These are phyloP conservation scores for Fusarium xyrophilum DNA, from an alignment of 2,329 filamentous ascomycete species.

Conservation along the genomic window DNA sequence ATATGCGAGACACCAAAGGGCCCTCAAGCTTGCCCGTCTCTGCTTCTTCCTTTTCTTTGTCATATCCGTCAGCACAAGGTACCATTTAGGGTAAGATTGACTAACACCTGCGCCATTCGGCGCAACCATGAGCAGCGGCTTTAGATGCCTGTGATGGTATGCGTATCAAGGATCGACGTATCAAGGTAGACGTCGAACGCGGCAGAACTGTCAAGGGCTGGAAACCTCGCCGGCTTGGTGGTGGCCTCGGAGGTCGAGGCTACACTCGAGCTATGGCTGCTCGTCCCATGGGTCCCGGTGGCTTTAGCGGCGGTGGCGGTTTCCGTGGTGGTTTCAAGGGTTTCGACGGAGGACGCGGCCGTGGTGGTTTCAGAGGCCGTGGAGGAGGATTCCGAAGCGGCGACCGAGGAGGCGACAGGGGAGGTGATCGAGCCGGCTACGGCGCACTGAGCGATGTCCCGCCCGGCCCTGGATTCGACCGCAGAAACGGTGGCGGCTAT, in stretches of 20 bases:
- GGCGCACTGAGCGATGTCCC: conserved; percentile 65
- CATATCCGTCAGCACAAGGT: conserved; percentile 35
- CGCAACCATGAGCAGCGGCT: conserved; percentile 76
- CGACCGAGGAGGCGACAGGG: conserved; percentile 9
- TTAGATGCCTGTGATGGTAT: conserved; percentile 86
- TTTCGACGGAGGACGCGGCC: conserved; percentile 53
- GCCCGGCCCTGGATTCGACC: conserved; percentile 63
- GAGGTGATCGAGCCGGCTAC: conserved; percentile 54
- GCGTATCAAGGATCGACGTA: conserved; percentile 87
- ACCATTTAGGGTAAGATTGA: conserved; percentile 64
- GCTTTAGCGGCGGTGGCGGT: conserved; percentile 63
- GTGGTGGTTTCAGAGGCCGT: conserved; percentile 58
- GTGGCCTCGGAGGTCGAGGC: conserved; percentile 87
- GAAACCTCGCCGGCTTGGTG: conserved; percentile 89
- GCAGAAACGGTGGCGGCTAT: conserved; percentile 52
- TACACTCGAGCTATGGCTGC: conserved; percentile 84
- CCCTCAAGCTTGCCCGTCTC: conserved; percentile 66
- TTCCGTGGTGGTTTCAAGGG: conserved; percentile 56
- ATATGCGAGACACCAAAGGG: conserved; percentile 56
- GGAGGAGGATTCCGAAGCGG: conserved; percentile 62
- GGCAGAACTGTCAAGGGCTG: conserved; percentile 93
- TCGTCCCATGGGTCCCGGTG: conserved; percentile 71
- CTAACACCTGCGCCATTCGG: conserved; percentile 70
- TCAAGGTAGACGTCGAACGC: conserved; percentile 95
- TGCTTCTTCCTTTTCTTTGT: conserved; percentile 41